Evolutionary conservation across 768 basidiomycete genomes (phyloP).

Genomic region (Russula virescens): DNA sequence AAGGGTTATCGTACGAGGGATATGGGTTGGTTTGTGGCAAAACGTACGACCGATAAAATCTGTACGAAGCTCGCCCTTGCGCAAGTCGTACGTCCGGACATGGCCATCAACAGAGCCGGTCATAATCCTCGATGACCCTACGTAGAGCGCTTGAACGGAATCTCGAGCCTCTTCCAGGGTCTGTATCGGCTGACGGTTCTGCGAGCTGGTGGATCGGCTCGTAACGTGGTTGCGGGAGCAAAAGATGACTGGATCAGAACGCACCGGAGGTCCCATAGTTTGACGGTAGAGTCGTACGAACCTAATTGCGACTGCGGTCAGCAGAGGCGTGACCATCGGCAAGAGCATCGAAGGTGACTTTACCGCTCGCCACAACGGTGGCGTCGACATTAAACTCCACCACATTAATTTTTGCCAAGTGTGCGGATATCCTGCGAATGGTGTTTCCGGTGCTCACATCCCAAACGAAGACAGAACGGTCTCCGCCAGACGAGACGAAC

Average conservation of each 20-base stretch:
- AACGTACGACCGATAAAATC: slow-evolving; percentile 88
- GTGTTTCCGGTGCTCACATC: slow-evolving; percentile 88
- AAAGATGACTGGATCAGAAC: slow-evolving; percentile 18
- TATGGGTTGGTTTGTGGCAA: background rate
- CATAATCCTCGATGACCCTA: slow-evolving; percentile 60
- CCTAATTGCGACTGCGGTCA: slow-evolving; percentile 44
- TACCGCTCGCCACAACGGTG: slow-evolving; percentile 83
- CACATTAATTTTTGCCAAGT: slow-evolving; percentile 83
- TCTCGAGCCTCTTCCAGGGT: slow-evolving; percentile 84
- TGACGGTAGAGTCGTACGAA: slow-evolving; percentile 87
- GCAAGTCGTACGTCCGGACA: slow-evolving; percentile 90
- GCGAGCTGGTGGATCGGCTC: slow-evolving; percentile 44
- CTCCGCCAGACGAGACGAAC: slow-evolving; percentile 91
- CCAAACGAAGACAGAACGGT: slow-evolving; percentile 91
- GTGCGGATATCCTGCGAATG: slow-evolving; percentile 76
- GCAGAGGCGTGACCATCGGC: slow-evolving; percentile 9
- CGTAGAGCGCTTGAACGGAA: slow-evolving; percentile 72
- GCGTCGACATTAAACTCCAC: slow-evolving; percentile 91
- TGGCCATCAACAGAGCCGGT: slow-evolving; percentile 89
- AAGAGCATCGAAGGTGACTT: slow-evolving; percentile 24
- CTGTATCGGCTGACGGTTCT: slow-evolving; percentile 83
- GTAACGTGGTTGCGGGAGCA: background rate
- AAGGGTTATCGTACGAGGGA: background rate
- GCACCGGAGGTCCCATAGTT: slow-evolving; percentile 89
- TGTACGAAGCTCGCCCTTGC: slow-evolving; percentile 83